These are phyloP conservation scores for Haplosporangium gracile DNA, from an alignment of 192 early-diverging fungal genomes.

Conservation along the genomic window DNA sequence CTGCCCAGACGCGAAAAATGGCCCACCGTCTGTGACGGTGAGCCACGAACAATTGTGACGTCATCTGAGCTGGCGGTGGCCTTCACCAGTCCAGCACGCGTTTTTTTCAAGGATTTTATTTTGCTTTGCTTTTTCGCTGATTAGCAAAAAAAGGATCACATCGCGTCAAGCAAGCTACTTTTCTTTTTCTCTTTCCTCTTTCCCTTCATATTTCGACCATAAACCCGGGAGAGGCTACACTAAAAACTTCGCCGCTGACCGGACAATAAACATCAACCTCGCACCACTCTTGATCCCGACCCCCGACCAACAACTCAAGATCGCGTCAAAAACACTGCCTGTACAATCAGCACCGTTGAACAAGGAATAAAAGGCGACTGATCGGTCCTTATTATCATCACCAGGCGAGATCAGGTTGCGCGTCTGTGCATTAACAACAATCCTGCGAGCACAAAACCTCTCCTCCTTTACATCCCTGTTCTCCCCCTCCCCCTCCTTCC, in stretches of 20 bases:
- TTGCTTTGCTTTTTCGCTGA: slow-evolving; percentile 4
- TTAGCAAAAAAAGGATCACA: not conserved
- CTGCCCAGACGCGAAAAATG: not conserved
- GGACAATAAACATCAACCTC: not conserved
- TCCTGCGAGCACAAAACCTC: not conserved
- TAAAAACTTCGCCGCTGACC: not conserved
- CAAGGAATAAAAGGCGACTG: not conserved
- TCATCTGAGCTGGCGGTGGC: not conserved
- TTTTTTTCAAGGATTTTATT: not conserved
- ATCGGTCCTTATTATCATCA: not conserved
- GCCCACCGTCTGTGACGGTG: not conserved
- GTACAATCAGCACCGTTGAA: not conserved
- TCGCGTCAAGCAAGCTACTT: not conserved
- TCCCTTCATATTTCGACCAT: not conserved
- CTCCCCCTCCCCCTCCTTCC: not conserved
- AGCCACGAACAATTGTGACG: not conserved
- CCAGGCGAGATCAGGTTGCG: slow-evolving; percentile 1
- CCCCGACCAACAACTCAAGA: not conserved
- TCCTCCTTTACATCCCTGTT: not conserved
- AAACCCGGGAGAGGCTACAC: not conserved
- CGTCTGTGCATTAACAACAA: not conserved
- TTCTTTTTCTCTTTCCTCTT: not conserved
- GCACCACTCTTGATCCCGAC: not conserved
- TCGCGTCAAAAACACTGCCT: not conserved
- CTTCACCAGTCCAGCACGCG: not conserved